phyloP scores from a whole-genome alignment of 345 rosid species.

The Anacardium occidentale region DNA sequence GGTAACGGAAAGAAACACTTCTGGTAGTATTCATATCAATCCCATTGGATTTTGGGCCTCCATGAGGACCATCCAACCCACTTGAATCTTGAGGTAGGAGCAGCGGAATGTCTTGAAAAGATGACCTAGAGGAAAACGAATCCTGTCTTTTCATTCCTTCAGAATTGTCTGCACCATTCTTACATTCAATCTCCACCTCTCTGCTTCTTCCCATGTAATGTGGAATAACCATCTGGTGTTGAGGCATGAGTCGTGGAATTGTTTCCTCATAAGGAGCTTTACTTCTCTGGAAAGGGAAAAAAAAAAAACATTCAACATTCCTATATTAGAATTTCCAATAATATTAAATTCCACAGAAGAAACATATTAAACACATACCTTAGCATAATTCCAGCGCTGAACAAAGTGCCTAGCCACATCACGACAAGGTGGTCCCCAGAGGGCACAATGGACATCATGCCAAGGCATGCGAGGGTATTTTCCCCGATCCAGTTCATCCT shows the following conservation, averaged over 20 bases:
- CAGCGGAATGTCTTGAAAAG: conserved; percentile 86
- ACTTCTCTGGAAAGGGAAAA: conserved; percentile 74
- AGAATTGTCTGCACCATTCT: conserved; percentile 42
- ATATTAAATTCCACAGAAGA: conserved; percentile 12
- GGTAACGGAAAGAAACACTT: conserved; percentile 53
- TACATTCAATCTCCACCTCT: conserved; percentile 45
- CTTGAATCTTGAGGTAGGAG: conserved; percentile 86
- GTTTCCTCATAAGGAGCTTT: conserved; percentile 95
- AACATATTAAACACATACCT: conserved; percentile 48
- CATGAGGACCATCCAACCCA: conserved; percentile 45
- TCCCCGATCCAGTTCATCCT: conserved; percentile 87
- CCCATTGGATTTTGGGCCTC: conserved; percentile 42
- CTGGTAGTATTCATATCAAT: conserved; percentile 35
- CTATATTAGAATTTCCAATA: conserved; percentile 4
- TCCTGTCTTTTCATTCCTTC: conserved; percentile 57
- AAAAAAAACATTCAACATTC: conserved; percentile 13
- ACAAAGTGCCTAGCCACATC: conserved; percentile 97
- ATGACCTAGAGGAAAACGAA: conserved; percentile 75
- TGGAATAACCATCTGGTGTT: conserved; percentile 98
- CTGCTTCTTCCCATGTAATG: conserved; percentile 77
- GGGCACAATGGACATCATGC: conserved; percentile 99
- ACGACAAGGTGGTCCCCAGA: conserved; percentile 98
- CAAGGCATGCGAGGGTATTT: conserved; percentile 98
- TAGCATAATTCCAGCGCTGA: conserved; percentile 99
- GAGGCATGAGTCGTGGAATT: conserved; percentile 97